These are phyloP conservation scores for Cercospora berteroae DNA, from an alignment of 2,329 filamentous ascomycete genomes.

Conservation along the genomic window DNA sequence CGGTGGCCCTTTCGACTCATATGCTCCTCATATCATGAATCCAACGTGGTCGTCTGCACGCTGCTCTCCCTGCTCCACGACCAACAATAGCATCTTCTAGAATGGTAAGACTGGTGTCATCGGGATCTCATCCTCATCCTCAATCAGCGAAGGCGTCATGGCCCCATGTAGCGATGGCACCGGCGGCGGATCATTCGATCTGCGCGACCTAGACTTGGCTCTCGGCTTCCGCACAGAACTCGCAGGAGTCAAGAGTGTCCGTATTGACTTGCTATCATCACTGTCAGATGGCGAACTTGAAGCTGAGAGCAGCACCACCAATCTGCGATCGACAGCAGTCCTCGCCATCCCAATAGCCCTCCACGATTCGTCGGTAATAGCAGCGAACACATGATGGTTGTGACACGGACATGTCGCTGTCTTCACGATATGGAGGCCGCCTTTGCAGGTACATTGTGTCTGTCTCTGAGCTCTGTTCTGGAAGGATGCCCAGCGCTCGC, in stretches of 20 bases:
- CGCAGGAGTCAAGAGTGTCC: conserved; percentile 3
- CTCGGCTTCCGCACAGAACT: conserved; percentile 4
- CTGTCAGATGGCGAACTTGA: background rate
- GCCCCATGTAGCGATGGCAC: background rate
- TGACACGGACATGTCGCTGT: conserved; percentile 4
- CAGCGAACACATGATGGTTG: conserved; percentile 14
- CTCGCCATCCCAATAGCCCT: conserved; percentile 12
- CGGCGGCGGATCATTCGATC: background rate
- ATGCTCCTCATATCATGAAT: background rate
- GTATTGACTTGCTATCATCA: conserved; percentile 4
- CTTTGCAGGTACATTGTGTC: conserved; percentile 7
- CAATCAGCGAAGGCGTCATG: background rate
- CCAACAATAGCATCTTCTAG: background rate
- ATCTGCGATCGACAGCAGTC: conserved; percentile 15
- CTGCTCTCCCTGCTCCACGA: background rate
- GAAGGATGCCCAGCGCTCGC: conserved; percentile 12
- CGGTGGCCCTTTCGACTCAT: background rate
- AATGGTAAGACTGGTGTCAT: background rate
- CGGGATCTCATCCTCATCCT: conserved; percentile 4
- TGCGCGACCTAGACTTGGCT: background rate
- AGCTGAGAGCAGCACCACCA: conserved; percentile 15
- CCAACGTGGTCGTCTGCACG: background rate
- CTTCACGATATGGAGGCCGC: background rate
- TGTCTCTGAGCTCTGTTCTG: background rate
- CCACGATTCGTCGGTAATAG: conserved; percentile 16